Evolutionary conservation across 257 asterid species (phyloP), one percentile per base, ranked within the genome.

Genomic region (Ehretia macrophylla): DNA sequence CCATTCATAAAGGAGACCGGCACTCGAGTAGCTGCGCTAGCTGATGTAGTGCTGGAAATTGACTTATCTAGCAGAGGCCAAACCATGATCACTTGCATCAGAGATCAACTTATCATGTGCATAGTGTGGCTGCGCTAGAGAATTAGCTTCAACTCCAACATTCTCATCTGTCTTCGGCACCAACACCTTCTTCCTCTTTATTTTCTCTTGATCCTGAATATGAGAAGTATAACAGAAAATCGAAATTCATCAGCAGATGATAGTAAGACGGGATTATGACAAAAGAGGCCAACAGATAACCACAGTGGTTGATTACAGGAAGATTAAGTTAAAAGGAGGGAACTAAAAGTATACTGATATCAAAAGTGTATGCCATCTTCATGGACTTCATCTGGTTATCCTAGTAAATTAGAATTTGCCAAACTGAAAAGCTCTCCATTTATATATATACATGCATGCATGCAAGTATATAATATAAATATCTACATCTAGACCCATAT

Each of bases 131-230:
- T 72, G 82, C 58, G 74, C 71, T 67, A 53, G 42, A 65, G 62
- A 48, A 40, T 47, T 62, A 59, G 74, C 72, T 59, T 78, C 84
- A 10, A 60, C 74, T 66, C 49, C 75, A 32, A 8, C 60, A 40
- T 63, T 63, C 23, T 65, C 80, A 61, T 75, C 90, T 10, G 38
- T 18, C 69, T 79, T 91, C 16, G 66, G 75, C 38, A 77, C 71
- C 66, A 83, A 56, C 57, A 68, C 75, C 73, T 86, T 83, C 81
- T 77, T 83, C 82, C 80, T 83, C 77, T 68, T 83, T 54, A 78
- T 71, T 70, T 84, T 83, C 67, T 76, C 95, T 60, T 77, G 80
- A 63, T 79, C 86, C 95, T 92, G 70, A 55, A 56, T 58, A 58
- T 16, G 37, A 58, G 44, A 56, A 39, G 23, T 51, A 37, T 17